Evolutionary conservation across 257 asterid genomes (phyloP).

Genomic region (Rhazya stricta): DNA sequence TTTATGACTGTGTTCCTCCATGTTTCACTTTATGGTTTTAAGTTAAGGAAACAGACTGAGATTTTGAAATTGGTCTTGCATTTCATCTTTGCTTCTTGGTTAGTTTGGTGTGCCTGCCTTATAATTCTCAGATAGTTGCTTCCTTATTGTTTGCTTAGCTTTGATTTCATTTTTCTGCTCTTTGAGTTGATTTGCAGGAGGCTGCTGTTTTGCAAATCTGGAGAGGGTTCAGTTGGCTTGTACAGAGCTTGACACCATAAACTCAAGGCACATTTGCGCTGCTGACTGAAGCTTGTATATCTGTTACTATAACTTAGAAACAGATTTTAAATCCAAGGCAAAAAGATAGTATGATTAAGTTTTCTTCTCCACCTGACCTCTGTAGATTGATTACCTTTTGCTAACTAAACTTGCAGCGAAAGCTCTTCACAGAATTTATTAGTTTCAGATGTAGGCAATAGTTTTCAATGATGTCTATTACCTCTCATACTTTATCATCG

Average conservation of each 20-base stretch:
- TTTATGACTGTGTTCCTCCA: neutral
- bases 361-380: neutral
- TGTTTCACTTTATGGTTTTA: neutral
- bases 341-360: constrained; percentile 6
- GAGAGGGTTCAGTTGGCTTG: constrained; percentile 26
- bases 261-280: constrained; percentile 8
- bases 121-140: neutral
- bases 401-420: neutral
- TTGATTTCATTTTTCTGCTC: neutral
- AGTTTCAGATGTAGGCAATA: neutral
- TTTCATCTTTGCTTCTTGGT: neutral
- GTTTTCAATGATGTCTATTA: neutral
- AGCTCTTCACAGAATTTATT: neutral
- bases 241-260: constrained; percentile 30
- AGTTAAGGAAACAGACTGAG: neutral
- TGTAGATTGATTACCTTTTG: constrained; percentile 14
- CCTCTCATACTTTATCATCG: neutral
- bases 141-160: neutral
- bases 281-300: constrained; percentile 24
- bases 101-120: neutral
- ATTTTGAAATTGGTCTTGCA: neutral
- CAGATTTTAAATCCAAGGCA: constrained; percentile 8
- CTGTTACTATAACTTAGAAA: constrained; percentile 17
- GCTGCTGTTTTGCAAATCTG: constrained; percentile 15
- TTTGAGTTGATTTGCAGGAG: constrained; percentile 18